These are phyloP conservation scores for Aurifilum marmelostoma DNA, from an alignment of 2,329 filamentous ascomycete genomes.

Conservation along the genomic window DNA sequence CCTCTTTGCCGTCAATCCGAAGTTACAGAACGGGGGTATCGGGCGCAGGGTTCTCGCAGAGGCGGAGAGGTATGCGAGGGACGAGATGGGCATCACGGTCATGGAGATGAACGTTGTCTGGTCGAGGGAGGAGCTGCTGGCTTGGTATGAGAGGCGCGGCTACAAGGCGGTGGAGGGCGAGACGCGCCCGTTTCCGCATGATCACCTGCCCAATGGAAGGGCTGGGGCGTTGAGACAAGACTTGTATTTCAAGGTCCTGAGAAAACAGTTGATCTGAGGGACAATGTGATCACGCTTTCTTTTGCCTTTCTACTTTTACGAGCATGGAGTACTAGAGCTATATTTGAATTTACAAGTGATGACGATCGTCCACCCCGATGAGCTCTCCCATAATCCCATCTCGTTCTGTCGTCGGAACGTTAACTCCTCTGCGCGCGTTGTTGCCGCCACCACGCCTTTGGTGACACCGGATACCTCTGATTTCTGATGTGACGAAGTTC, in stretches of 20 bases:
- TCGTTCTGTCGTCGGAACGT: slow-evolving; percentile 56
- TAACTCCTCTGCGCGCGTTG: slow-evolving; percentile 40
- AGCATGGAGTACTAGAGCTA: neutral
- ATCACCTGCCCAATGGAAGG: slow-evolving; percentile 40
- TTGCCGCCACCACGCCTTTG: too few relatives aligned
- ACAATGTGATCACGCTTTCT: neutral
- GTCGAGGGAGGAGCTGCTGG: slow-evolving; percentile 47
- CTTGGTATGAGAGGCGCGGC: slow-evolving; percentile 50
- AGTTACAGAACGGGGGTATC: slow-evolving; percentile 47
- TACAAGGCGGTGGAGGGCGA: slow-evolving; percentile 44
- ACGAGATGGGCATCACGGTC: slow-evolving; percentile 37
- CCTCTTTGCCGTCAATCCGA: slow-evolving; percentile 51
- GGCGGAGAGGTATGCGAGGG: slow-evolving; percentile 45
- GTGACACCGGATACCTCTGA: too few relatives aligned
- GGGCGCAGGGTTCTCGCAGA: slow-evolving; percentile 45
- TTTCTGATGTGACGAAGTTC: neutral
- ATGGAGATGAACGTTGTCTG: slow-evolving; percentile 52
- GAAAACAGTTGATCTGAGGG: slow-evolving; percentile 39
- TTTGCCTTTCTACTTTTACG: neutral
- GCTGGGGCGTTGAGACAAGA: slow-evolving; percentile 44
- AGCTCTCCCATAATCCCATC: slow-evolving; percentile 56
- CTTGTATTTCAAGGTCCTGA: slow-evolving; percentile 46
- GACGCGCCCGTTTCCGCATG: slow-evolving; percentile 48
- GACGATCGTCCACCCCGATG: slow-evolving; percentile 54
- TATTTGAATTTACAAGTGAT: slow-evolving; percentile 39